A percentile compares a stretch with the other conserved stretches of the same genome.
phyloP scores from a whole-genome alignment of 176 grass and related monocot species.

The Avena sativa region DNA sequence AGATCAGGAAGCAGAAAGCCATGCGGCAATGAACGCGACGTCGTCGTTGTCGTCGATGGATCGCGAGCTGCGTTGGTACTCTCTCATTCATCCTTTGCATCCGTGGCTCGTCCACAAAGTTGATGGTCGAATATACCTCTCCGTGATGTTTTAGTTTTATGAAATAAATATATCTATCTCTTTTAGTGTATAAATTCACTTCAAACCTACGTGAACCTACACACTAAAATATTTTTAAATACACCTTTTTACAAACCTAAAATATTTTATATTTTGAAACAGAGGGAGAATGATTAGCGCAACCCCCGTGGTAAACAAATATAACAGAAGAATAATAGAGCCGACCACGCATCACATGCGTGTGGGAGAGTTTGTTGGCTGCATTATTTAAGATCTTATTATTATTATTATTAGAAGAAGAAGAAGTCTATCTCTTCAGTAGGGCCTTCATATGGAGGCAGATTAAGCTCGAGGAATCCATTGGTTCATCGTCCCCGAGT shows the following conservation, averaged over 20 bases:
- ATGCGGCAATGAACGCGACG: background rate
- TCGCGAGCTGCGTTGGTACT: background rate
- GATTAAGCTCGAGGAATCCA: background rate
- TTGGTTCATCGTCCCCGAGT: background rate
- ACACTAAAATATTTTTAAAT: too few species aligned
- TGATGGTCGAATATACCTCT: too few species aligned
- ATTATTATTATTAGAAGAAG: background rate
- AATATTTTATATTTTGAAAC: too few species aligned
- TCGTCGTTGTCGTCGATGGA: background rate
- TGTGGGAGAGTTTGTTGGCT: background rate
- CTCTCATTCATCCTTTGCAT: too few species aligned
- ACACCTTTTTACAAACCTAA: too few species aligned
- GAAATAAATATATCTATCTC: too few species aligned
- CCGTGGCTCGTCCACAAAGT: too few species aligned
- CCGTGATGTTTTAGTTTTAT: too few species aligned
- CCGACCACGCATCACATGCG: conserved; percentile 12
- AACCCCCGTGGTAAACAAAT: background rate
- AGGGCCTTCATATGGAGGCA: background rate
- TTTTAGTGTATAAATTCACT: too few species aligned
- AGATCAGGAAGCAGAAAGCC: conserved; percentile 13
- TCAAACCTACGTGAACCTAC: too few species aligned
- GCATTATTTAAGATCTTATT: background rate
- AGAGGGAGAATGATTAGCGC: background rate
- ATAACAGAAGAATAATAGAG: too few species aligned
- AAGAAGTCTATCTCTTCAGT: background rate